Percentiles rank a stretch among this genome's conserved stretches.
Evolutionary conservation across 148 eudicot species (phyloP).

Genomic region (Spergularia marina): DNA sequence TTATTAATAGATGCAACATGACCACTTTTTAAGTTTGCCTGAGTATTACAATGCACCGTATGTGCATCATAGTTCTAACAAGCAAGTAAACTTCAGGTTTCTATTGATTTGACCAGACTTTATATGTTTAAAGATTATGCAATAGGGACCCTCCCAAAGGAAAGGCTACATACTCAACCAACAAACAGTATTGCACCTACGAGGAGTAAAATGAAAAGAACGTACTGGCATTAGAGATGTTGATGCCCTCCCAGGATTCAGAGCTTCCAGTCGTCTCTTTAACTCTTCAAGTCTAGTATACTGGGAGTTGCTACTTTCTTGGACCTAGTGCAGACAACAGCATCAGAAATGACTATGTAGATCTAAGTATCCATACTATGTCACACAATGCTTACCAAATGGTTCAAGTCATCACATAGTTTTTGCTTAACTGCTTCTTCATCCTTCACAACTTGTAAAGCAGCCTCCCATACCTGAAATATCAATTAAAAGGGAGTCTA

Average conservation of each 20-base stretch:
- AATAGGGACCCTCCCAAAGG: too few relatives aligned
- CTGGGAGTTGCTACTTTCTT: constrained; percentile 74
- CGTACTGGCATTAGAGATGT: constrained; percentile 37
- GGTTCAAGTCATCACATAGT: constrained; percentile 86
- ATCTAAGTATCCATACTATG: constrained; percentile 11
- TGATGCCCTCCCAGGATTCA: constrained; percentile 80
- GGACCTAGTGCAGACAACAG: constrained; percentile 48
- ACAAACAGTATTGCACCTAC: neutral
- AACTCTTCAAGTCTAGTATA: constrained; percentile 77
- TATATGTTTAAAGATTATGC: too few relatives aligned
- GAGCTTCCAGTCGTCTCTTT: constrained; percentile 79
- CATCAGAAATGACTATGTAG: constrained; percentile 6
- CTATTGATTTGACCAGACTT: neutral
- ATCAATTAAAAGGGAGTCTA: neutral
- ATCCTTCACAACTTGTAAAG: constrained; percentile 67
- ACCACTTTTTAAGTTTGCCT: neutral
- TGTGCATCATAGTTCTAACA: neutral
- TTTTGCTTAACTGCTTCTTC: constrained; percentile 85
- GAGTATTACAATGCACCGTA: neutral
- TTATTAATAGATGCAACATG: neutral
- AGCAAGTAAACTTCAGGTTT: neutral
- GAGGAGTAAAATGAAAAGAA: neutral
- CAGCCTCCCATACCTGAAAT: constrained; percentile 69
- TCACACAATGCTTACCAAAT: constrained; percentile 42
- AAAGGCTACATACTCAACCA: neutral